Base-by-base conservation (phyloP, 1,284 basidiomycete genomes). In the Abortiporus biennis region DNA sequence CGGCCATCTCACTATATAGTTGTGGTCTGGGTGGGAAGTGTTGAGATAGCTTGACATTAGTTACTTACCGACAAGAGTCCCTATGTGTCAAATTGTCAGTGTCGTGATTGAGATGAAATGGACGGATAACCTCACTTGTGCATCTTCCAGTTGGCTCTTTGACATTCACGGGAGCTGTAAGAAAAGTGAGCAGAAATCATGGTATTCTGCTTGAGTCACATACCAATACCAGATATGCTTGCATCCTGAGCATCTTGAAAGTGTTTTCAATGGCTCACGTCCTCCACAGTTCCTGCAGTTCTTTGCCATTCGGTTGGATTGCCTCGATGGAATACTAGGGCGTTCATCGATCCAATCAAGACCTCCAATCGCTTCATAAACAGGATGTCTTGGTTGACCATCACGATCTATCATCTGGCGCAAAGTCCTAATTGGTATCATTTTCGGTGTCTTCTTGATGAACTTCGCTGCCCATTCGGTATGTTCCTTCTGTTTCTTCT, bases 161-260 rank as follows among this genome's bases (percentile, higher is more conserved):
- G 54, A 24, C 54, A 55, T 27, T 50, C 50, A 25, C 42, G 47
- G 5, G 52, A 54, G 42, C 53, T 53, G 36, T 2, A n/a, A n/a
- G n/a, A n/a, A n/a, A n/a, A n/a, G n/a, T n/a, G n/a, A n/a, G 31
- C 9, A 31, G 36, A 12, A 4, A 25, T 24, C 21, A 17, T 19
- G 33, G 13, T 2, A 6, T 3, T 27, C 34, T n/a, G 27, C 41
- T 17, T 9, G 29, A 35, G 15, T 23, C 20, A 31, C 52, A 36
- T 40, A 54, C 53, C 53, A 55, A 32, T 55, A 55, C 40, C 40
- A 55, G 12, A 49, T 50, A 35, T 49, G 46, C 34, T 50, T 42
- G 38, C 53, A 55, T 16, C 40, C 39, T 3, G 44, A 38, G 35
- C 53, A 55, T 20, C 44, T 27, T n/a, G 43, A 50, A 8, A 55